Conservation (phyloP, 768 basidiomycete genomes). For the Royoungia palumana region DNA sequence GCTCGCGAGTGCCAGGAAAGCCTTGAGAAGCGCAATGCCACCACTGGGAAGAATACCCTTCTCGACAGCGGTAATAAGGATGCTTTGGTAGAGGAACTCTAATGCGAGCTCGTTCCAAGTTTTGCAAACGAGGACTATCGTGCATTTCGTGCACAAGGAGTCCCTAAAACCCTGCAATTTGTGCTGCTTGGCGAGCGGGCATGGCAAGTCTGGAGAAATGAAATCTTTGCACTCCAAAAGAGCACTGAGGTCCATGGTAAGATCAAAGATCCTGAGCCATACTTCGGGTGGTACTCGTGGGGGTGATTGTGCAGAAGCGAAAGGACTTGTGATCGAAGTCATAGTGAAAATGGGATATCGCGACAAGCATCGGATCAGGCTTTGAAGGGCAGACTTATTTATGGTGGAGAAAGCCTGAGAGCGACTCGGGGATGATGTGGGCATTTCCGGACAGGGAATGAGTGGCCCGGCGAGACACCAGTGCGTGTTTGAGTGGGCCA, state of each 20-base stretch:
- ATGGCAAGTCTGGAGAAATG: conserved; percentile 19
- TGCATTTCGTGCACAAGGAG: conserved; percentile 23
- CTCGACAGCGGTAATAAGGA: conserved; percentile 24
- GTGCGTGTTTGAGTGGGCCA: background rate
- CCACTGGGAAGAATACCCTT: too few relatives aligned
- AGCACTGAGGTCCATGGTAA: conserved; percentile 14
- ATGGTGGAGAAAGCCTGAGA: conserved; percentile 16
- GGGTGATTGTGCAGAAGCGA: background rate
- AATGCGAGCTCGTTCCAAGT: conserved; percentile 21
- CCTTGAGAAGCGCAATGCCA: too few relatives aligned
- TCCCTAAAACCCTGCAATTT: conserved; percentile 15
- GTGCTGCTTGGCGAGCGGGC: conserved; percentile 10
- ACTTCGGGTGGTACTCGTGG: conserved; percentile 26
- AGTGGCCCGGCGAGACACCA: background rate
- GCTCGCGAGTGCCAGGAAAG: too few relatives aligned
- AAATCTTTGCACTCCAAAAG: conserved; percentile 10
- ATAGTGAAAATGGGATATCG: conserved; percentile 6
- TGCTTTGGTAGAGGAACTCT: conserved; percentile 22
- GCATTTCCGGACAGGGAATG: conserved; percentile 1
- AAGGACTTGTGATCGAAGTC: background rate
- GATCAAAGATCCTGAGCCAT: conserved; percentile 26
- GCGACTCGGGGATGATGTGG: conserved; percentile 1
- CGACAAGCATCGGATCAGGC: background rate
- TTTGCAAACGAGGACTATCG: conserved; percentile 23
- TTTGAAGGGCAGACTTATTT: conserved; percentile 6